These are phyloP conservation scores for Skeletonema potamos DNA, from an alignment of 108 stramenopile genomes.

Conservation along the genomic window DNA sequence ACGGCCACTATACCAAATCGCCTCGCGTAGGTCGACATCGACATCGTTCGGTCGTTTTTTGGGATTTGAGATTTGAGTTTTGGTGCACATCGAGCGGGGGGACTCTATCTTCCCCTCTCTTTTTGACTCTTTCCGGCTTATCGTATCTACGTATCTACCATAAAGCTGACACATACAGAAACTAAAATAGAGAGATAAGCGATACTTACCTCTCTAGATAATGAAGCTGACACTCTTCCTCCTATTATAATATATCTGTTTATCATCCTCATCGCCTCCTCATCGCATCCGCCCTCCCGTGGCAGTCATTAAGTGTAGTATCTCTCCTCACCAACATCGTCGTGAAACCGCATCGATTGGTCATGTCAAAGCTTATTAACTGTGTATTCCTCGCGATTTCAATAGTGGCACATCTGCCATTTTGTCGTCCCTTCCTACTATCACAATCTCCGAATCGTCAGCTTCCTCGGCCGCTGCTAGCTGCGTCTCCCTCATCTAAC, in stretches of 20 bases:
- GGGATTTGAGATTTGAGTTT: not conserved
- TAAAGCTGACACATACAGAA: no score
- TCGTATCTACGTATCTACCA: no score
- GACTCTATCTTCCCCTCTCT: no score
- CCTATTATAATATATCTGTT: no score
- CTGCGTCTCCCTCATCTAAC: not conserved
- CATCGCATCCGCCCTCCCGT: no score
- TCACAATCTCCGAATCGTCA: not conserved
- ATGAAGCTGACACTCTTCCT: no score
- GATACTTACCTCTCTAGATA: no score
- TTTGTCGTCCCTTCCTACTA: not conserved
- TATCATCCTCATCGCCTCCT: no score
- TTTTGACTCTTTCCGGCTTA: no score
- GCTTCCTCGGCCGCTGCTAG: not conserved
- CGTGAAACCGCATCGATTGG: not conserved
- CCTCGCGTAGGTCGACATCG: slow-evolving; percentile 33
- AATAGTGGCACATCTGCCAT: not conserved
- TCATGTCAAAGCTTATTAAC: not conserved
- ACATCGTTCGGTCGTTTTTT: slow-evolving; percentile 29
- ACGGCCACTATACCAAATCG: slow-evolving; percentile 28
- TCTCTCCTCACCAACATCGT: not conserved
- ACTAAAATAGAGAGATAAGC: no score
- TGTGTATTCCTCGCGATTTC: not conserved
- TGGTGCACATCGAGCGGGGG: no score
- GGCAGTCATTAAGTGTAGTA: no score